These are phyloP conservation scores for Phytophthora pisi DNA, from an alignment of 352 stramenopile species.

Conservation along the genomic window DNA sequence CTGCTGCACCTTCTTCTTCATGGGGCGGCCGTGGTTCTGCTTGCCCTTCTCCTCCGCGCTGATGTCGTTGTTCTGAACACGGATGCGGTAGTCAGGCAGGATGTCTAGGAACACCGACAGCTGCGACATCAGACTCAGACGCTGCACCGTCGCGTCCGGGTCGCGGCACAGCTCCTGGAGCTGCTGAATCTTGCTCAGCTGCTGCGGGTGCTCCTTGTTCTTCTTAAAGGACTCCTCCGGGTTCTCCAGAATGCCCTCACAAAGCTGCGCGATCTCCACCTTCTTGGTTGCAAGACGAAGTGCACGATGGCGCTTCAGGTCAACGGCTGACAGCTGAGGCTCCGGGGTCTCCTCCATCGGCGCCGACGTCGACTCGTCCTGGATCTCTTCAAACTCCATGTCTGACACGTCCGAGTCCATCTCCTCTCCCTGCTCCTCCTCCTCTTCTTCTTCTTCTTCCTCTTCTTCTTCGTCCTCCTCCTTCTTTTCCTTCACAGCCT, in stretches of 20 bases:
- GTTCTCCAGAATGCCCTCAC: conserved; percentile 88
- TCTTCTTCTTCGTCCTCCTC: conserved; percentile 42
- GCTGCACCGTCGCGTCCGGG: conserved; percentile 74
- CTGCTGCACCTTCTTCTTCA: conserved; percentile 89
- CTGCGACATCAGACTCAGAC: conserved; percentile 92
- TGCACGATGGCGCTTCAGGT: conserved; percentile 71
- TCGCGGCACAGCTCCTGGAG: conserved; percentile 74
- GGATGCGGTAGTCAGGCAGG: conserved; percentile 95
- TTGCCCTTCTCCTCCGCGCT: conserved; percentile 81
- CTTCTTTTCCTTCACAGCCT: conserved; percentile 23
- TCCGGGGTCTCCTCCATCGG: conserved; percentile 6
- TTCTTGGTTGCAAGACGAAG: conserved; percentile 83
- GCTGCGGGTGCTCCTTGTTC: conserved; percentile 81
- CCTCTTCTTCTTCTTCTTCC: conserved; percentile 40
- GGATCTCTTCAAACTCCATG: conserved; percentile 85
- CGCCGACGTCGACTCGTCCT: conserved; percentile 25
- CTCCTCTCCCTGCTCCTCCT: conserved; percentile 49
- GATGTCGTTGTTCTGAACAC: conserved; percentile 80
- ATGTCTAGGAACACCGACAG: conserved; percentile 97
- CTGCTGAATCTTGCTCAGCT: conserved; percentile 83
- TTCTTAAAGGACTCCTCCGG: conserved; percentile 90
- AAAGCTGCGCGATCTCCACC: conserved; percentile 88
- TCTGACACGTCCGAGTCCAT: conserved; percentile 76
- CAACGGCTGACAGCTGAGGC: conserved; percentile 45
- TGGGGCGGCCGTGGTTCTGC: conserved; percentile 75